Base-by-base conservation (phyloP, 2,329 filamentous ascomycete genomes). In the Penicillium nordicum region DNA sequence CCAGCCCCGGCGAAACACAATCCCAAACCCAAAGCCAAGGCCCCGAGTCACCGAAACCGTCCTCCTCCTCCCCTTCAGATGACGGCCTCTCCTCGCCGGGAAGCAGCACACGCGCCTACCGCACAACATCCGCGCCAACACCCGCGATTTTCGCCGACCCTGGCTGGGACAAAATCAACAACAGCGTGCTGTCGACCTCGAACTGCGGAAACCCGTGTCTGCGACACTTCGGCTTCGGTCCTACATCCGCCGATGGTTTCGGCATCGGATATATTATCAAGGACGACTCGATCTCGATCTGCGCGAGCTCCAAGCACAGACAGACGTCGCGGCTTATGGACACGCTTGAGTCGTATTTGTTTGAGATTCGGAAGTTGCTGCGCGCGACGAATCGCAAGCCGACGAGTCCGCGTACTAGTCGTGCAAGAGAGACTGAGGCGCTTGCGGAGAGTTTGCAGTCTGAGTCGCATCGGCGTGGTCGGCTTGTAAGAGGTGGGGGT, bases 261-360 rank as follows among this genome's bases (percentile, higher is more conserved):
- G 94, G 94, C 30, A 97, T 99, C 54, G 94, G 94, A 2, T 99
- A 99, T 78, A 97, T 99, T 68, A 97, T 99, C 82, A 99, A 99
- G 76, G 91, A 95, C 64, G 90, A 94, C 50, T 84, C 85, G 47
- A 89, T 97, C 58, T 91, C 88, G 45, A 93, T 99, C 59, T 97
- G 94, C 73, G 92, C 92, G 0, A 89, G 88, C 14, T 94, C 89
- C 68, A 97, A 97, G 76, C 94, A 99, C 73, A 81, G 94, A 40
- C 94, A 99, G 77, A 99, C 94, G 0, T 86, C 86, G 64, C 87
- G 94, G 6, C 95, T 94, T 69, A 86, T 97, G 58, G 91, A 96
- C 67, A 90, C 91, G 0, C 78, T 97, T 2, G 94, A 97, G 73
- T 88, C 84, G 59, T 99, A 97, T 72, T 83, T 97, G 48, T 79